phyloP scores from a whole-genome alignment of 345 rosid species.

The Populus ilicifolia region DNA sequence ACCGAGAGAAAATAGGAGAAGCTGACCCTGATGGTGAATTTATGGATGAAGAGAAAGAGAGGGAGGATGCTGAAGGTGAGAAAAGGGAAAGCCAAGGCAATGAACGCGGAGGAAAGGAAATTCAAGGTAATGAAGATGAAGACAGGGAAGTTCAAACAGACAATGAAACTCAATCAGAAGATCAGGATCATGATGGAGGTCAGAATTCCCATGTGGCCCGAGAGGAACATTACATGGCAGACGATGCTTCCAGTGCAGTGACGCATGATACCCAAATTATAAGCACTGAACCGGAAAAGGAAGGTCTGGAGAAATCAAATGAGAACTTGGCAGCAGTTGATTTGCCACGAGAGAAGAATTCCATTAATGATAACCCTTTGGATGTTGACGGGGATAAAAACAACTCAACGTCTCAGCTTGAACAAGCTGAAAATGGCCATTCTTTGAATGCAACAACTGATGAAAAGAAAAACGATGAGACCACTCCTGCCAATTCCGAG shows the following conservation, averaged over 20 bases:
- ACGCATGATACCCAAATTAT: slow-evolving; percentile 55
- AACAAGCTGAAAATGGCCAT: slow-evolving; percentile 19
- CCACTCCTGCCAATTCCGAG: slow-evolving; percentile 16
- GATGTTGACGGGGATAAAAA: slow-evolving; percentile 20
- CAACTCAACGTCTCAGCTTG: slow-evolving; percentile 29
- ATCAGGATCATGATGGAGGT: slow-evolving; percentile 36
- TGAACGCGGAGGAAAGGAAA: slow-evolving; percentile 29
- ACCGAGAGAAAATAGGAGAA: slow-evolving; percentile 33
- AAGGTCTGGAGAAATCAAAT: slow-evolving; percentile 33
- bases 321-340: slow-evolving; percentile 24
- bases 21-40: slow-evolving; percentile 45
- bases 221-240: slow-evolving; percentile 77
- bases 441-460: slow-evolving; percentile 19
- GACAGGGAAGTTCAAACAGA: slow-evolving; percentile 31
- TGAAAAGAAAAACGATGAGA: slow-evolving; percentile 29
- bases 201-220: slow-evolving; percentile 61
- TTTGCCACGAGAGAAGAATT: slow-evolving; percentile 18
- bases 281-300: slow-evolving; percentile 39
- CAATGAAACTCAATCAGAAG: slow-evolving; percentile 32
- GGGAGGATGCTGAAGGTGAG: slow-evolving; percentile 15
- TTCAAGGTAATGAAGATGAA: slow-evolving; percentile 28
- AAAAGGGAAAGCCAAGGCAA: slow-evolving; percentile 36
- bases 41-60: slow-evolving; percentile 44
- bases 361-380: slow-evolving; percentile 10
- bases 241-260: slow-evolving; percentile 98